phyloP scores from a whole-genome alignment of 75 land plant genomes.

The Isoetes taiwanensis region DNA sequence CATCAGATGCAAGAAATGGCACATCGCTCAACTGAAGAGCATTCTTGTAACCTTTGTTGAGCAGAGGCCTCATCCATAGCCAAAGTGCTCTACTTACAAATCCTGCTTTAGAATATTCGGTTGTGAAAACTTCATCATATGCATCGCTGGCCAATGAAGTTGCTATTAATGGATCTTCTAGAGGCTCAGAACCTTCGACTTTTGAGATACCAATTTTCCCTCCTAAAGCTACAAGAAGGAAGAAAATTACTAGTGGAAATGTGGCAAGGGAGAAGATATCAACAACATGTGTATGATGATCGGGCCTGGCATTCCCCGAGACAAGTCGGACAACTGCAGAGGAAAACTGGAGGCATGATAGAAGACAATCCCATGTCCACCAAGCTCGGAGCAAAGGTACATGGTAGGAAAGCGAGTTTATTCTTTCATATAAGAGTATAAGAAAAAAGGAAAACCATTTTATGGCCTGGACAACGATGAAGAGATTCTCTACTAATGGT shows the following conservation, averaged over 20 bases:
- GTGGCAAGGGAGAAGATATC: constrained; percentile 33
- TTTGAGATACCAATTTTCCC: constrained; percentile 50
- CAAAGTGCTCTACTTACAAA: constrained; percentile 42
- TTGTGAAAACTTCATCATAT: neutral
- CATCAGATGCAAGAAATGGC: constrained; percentile 38
- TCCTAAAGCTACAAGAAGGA: constrained; percentile 35
- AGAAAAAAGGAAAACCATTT: constrained; percentile 32
- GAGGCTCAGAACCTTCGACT: too few species aligned
- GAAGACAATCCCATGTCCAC: constrained; percentile 38
- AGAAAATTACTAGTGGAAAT: constrained; percentile 30
- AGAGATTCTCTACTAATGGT: too few species aligned
- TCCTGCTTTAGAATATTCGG: constrained; percentile 29
- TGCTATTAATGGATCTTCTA: too few species aligned
- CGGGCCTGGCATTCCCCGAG: neutral
- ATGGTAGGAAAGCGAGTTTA: constrained; percentile 32
- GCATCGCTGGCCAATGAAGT: too few species aligned
- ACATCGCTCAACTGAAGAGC: constrained; percentile 42
- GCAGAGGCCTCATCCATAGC: constrained; percentile 54
- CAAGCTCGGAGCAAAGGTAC: constrained; percentile 44
- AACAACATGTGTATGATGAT: constrained; percentile 26
- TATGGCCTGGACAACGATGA: constrained; percentile 36
- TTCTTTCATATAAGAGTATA: constrained; percentile 51
- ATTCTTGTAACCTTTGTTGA: constrained; percentile 28
- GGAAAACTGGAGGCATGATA: constrained; percentile 25
- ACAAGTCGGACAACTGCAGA: constrained; percentile 32